Evolutionary conservation across 1,284 basidiomycete genomes (phyloP), one percentile per base, ranked within the genome.

Genomic region (Cerrena zonata): DNA sequence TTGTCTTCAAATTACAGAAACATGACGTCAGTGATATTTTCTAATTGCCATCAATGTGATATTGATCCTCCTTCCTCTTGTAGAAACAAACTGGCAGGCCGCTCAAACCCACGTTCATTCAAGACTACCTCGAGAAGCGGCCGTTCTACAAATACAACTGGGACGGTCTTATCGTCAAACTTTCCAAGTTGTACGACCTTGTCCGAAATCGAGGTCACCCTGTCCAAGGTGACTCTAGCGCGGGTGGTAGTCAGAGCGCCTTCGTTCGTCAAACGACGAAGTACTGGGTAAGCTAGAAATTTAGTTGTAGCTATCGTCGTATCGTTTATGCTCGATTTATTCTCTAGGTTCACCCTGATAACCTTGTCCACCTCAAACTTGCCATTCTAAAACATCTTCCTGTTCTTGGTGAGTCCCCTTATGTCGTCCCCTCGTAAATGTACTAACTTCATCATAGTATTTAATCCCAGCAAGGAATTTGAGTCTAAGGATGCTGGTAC

Each of bases 191-290:
- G 46, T 99, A 97, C 62, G 91, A 99, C 66, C 83, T 99, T 30
- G 94, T 99, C 18, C 84, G 95, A 45, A 99, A 95, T 0, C 79
- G 96, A 52, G 95, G 95, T 0, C 89, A 98, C 65, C 95, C 95
- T 2, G 85, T 95, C 1, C 82, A 90, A 55, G 95, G 95, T 18
- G 96, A 99, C 65, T 82, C 93, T 5, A 88, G 87, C 59, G 95
- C 95, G 1, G 95, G 95, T 47, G 95, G 95, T 1, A 89, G 73
- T 57, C 95, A 99, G 72, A 95, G 91, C 61, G 96, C 95, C 0
- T 99, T 99, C 62, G 93, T 98, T 10, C 76, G 95, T 46, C 94
- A 96, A 69, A 99, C 95, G 34, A 99, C 95, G 15, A 99, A 99
- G 69, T 99, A 99, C 68, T 99, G 95, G 95, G 95, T 91, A 59